Base-by-base conservation (phyloP, 768 basidiomycete genomes). In the Sistotremastrum suecicum region DNA sequence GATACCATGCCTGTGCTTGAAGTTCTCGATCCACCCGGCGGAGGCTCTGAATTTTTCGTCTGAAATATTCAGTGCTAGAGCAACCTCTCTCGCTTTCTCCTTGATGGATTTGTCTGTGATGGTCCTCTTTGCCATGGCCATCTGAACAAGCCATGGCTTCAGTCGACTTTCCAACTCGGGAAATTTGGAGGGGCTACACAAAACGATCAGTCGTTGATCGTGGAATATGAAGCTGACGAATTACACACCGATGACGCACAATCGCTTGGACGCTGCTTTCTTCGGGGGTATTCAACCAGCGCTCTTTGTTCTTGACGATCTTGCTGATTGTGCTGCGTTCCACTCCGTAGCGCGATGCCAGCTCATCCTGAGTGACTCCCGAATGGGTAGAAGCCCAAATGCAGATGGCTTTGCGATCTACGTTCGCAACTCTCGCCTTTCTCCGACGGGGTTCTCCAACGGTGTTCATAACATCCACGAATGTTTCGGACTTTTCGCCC, bases 281-380 rank as follows among this genome's bases (percentile, higher is more conserved):
- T 46, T 72, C 71, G 9, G 72, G 69, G 37, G 83, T 69, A 52
- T 72, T 77, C 57, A 90, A 65, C 88, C 87, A 92, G 51, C 77
- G 75, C n/a, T 71, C 69, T 62, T 83, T 87, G 56, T 82, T 66
- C 61, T 90, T 90, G 52, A 91, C 70, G 51, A 89, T 90, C 65
- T 92, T 91, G 63, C 83, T 85, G 60, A 92, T 81, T n/a, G 89
- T 92, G 64, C 86, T 90, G 44, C 89, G 78, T 57, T 92, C 89
- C 49, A 90, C 82, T 42, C 75, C 74, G 58, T 81, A 91, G 33
- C 66, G 63, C 7, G 66, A 66, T 4, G 82, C 89, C 53, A 92
- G 87, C 57, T 88, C 84, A 56, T 90, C 86, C 60, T 92, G 89
- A 48, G 83, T 75, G 12, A 75, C 68, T 44, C 74, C 73, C 0